Evolutionary conservation across 768 basidiomycete genomes (phyloP).

Genomic region (Sporobolomyces pararoseus): DNA sequence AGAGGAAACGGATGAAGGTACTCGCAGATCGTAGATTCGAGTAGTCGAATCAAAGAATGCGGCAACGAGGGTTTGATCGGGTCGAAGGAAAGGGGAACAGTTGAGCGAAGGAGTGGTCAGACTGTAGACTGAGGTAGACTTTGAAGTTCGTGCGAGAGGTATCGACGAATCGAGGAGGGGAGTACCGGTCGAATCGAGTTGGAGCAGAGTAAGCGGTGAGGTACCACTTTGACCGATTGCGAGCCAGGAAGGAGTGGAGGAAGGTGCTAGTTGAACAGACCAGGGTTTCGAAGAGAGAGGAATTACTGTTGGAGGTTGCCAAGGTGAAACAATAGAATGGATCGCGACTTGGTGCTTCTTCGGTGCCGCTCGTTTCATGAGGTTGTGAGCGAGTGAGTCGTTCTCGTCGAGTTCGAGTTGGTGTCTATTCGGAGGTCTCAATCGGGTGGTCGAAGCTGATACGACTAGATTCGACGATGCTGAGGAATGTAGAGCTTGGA

Average conservation of each 20-base stretch:
- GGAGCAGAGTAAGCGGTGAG: constrained; percentile 4
- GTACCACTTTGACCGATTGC: constrained; percentile 25
- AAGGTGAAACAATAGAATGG: constrained; percentile 18
- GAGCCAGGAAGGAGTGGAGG: constrained; percentile 1
- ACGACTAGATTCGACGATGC: not conserved
- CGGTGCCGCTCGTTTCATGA: constrained; percentile 7
- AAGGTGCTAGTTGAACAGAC: constrained; percentile 18
- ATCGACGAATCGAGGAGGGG: not conserved
- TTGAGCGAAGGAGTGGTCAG: constrained; percentile 6
- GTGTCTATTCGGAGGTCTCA: not conserved
- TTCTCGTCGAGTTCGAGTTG: not conserved
- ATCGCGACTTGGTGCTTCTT: not conserved
- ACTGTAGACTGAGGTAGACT: constrained; percentile 24
- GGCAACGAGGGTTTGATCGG: constrained; percentile 19
- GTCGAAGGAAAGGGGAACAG: not conserved
- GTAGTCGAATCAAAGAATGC: constrained; percentile 34
- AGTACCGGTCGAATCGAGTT: constrained; percentile 14
- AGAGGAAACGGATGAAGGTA: too few relatives aligned
- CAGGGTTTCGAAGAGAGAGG: constrained; percentile 20
- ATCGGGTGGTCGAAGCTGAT: not conserved
- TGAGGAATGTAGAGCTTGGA: constrained; percentile 5
- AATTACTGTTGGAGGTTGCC: not conserved
- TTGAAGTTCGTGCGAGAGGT: not conserved
- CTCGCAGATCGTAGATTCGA: constrained; percentile 21
- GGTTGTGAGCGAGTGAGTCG: constrained; percentile 13